Conservation (phyloP, 352 stramenopile species). For the Pythium phragmiticola region DNA sequence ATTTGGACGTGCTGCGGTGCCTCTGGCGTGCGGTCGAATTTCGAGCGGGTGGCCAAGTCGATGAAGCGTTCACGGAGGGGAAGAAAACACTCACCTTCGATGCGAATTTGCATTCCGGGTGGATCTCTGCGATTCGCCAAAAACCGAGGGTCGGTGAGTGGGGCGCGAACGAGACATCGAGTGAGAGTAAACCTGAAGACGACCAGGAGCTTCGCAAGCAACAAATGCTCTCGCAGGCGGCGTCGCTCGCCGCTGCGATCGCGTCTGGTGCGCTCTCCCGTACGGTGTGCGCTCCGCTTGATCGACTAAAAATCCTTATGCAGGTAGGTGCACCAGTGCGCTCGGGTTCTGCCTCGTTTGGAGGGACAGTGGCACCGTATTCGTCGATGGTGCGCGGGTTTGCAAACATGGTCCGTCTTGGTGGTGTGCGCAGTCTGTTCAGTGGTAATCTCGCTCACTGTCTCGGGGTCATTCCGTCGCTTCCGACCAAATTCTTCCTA, state of each 20-base stretch:
- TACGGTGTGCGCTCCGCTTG: constrained; percentile 67
- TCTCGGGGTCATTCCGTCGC: constrained; percentile 77
- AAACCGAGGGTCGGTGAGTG: constrained; percentile 66
- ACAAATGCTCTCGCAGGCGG: constrained; percentile 36
- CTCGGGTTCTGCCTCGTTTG: not conserved
- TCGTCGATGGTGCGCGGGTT: constrained; percentile 47
- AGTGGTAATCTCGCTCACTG: constrained; percentile 82
- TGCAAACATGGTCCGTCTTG: constrained; percentile 68
- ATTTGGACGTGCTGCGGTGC: constrained; percentile 52
- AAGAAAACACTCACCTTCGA: constrained; percentile 64
- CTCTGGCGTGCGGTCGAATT: constrained; percentile 75
- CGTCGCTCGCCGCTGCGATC: constrained; percentile 66
- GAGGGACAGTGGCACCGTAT: constrained; percentile 33
- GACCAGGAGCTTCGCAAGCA: constrained; percentile 23
- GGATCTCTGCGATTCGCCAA: constrained; percentile 71
- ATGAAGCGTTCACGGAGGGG: constrained; percentile 25
- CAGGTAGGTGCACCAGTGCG: constrained; percentile 40
- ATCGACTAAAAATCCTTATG: constrained; percentile 84
- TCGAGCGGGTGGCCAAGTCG: constrained; percentile 39
- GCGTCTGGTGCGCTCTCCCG: constrained; percentile 56
- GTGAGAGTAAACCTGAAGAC: constrained; percentile 31
- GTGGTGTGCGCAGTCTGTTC: constrained; percentile 59
- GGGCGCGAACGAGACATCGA: constrained; percentile 32
- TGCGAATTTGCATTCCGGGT: constrained; percentile 65
- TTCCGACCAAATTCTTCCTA: constrained; percentile 77